Conservation (phyloP, 768 basidiomycete genomes). For the Cystofilobasidium macerans region DNA sequence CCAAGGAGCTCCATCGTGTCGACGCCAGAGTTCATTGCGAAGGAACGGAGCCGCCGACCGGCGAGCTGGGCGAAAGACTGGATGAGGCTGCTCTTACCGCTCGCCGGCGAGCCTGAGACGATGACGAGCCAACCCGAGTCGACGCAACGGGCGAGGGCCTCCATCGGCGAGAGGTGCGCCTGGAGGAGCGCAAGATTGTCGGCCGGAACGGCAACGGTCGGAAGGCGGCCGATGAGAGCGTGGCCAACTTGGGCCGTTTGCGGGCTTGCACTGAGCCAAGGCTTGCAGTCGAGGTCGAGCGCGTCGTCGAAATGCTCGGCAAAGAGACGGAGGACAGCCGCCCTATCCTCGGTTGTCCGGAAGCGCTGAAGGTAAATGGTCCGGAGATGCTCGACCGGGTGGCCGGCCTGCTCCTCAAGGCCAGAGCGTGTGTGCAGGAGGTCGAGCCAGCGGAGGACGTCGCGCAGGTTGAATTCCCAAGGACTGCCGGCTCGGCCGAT, state of each 20-base stretch:
- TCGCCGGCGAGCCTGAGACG: slow-evolving; percentile 58
- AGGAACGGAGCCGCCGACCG: slow-evolving; percentile 59
- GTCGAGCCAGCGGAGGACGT: slow-evolving; percentile 31
- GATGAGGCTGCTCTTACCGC: slow-evolving; percentile 71
- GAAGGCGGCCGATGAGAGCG: slow-evolving; percentile 42
- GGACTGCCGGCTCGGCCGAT: slow-evolving; percentile 78
- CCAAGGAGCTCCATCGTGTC: slow-evolving; percentile 92
- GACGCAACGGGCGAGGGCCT: slow-evolving; percentile 63
- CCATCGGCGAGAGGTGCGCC: slow-evolving; percentile 53
- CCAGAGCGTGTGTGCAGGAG: slow-evolving; percentile 34
- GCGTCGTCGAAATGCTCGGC: slow-evolving; percentile 33
- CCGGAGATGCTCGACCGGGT: slow-evolving; percentile 56
- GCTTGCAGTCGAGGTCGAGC: slow-evolving; percentile 45
- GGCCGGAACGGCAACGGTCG: slow-evolving; percentile 34
- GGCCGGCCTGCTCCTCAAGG: slow-evolving; percentile 28
- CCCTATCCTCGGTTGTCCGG: slow-evolving; percentile 58
- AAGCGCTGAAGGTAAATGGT: slow-evolving; percentile 78
- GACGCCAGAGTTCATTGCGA: slow-evolving; percentile 70
- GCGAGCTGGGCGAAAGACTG: slow-evolving; percentile 57
- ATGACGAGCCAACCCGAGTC: slow-evolving; percentile 79
- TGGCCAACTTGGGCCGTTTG: slow-evolving; percentile 56
- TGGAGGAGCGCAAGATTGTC: slow-evolving; percentile 48
- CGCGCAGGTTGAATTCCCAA: slow-evolving; percentile 37
- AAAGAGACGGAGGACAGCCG: slow-evolving; percentile 37
- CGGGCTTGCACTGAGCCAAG: slow-evolving; percentile 33